Base-by-base conservation (phyloP, 768 basidiomycete genomes). In the Amylocystis lapponica region DNA sequence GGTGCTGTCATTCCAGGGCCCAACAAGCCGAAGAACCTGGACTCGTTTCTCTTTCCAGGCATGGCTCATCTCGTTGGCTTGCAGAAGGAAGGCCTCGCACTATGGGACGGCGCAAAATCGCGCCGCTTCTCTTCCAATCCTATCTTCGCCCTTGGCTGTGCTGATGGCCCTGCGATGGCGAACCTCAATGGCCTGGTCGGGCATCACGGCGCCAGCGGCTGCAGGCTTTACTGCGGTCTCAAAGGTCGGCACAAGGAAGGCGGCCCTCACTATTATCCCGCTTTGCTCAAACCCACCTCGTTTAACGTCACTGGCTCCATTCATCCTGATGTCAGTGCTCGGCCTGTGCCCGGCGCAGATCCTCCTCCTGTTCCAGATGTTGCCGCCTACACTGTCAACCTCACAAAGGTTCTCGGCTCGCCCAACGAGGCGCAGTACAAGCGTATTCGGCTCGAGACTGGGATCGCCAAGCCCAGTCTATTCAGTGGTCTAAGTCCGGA, bases 231-330 rank as follows among this genome's bases (percentile, higher is more conserved):
- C 38, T 74, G 70, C 47, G 36, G 44, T 0, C 8, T 64, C 1
- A 32, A 20, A 4, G 66, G 69, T 1, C 57, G 62, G 1, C 53
- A 45, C 10, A 68, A 67, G 39, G 11, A 60, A 0, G 58, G 55
- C 27, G 70, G 67, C 45, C 35, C 47, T 0, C 10, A 62, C 2
- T 71, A 72, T 38, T 72, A 66, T 47, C 64, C 67, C 0, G 67
- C 50, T 0, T 43, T 55, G 2, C 44, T 62, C 0, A 47, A 51
- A 11, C 69, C 68, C 1, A 5, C 27, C n/a, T 20, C 45, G 25
- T 63, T 55, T 25, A n/a, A 10, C 7, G 43, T 63, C 1, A 11
- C 23, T 2, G 64, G 62, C 0, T 63, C 56, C 26, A 36, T 54
- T 36, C 68, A 70, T 42, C 13, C 31, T 3, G 62, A 69, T 34